phyloP scores from a whole-genome alignment of 2,329 filamentous ascomycete genomes.

The Beauveria rudraprayagi region DNA sequence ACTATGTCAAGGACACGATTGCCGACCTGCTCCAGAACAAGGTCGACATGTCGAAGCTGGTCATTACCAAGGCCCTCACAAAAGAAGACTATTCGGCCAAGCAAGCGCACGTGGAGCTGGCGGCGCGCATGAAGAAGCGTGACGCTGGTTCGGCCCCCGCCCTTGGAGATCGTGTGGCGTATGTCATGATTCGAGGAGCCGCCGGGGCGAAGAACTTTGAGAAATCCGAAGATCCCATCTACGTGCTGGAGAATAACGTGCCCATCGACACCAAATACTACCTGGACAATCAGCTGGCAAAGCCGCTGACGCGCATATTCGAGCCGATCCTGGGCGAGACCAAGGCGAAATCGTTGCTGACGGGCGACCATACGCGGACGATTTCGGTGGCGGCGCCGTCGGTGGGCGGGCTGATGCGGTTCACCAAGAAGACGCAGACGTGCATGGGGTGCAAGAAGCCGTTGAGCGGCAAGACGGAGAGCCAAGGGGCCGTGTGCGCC shows the following conservation, averaged over 20 bases:
- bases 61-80: constrained; percentile 94
- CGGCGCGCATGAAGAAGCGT: constrained; percentile 92
- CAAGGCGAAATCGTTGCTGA: constrained; percentile 77
- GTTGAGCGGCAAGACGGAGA: constrained; percentile 69
- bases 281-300: constrained; percentile 94
- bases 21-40: constrained; percentile 94
- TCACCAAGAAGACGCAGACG: constrained; percentile 93
- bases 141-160: constrained; percentile 89
- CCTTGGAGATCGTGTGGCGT: constrained; percentile 91
- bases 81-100: constrained; percentile 86
- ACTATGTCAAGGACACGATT: constrained; percentile 96
- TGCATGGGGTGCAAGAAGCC: constrained; percentile 99
- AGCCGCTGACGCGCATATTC: constrained; percentile 90
- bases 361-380: constrained; percentile 88
- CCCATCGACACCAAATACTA: constrained; percentile 99
- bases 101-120: constrained; percentile 93
- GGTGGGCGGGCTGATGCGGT: constrained; percentile 94
- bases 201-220: constrained; percentile 92
- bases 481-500: constrained; percentile 76
- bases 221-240: constrained; percentile 94
- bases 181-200: constrained; percentile 92
- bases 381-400: constrained; percentile 89
- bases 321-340: constrained; percentile 94
- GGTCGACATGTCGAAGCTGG: constrained; percentile 96
- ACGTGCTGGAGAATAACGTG: constrained; percentile 92